A percentile compares a stretch with the other conserved stretches of the same genome.
phyloP scores from a whole-genome alignment of 768 basidiomycete genomes.

The Favolaschia claudopus region DNA sequence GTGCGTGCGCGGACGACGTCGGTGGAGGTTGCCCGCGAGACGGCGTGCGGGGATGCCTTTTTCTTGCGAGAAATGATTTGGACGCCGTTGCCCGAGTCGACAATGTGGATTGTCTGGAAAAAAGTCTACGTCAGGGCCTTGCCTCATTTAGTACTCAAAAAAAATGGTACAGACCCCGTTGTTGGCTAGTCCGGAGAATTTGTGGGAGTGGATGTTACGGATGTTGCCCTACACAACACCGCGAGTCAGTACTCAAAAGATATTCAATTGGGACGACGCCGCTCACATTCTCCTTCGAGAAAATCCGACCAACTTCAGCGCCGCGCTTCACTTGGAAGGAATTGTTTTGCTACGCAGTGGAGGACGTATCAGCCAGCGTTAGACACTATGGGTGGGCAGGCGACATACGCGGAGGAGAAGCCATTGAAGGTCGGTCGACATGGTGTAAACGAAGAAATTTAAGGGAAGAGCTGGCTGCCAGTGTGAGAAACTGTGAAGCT shows the following conservation, averaged over 20 bases:
- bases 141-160: neutral
- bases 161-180: constrained; percentile 59
- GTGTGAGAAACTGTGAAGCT: too few relatives aligned
- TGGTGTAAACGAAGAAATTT: constrained; percentile 56
- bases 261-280: constrained; percentile 40
- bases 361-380: constrained; percentile 9
- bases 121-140: neutral
- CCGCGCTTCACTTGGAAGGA: constrained; percentile 86
- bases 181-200: constrained; percentile 91
- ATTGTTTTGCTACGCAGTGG: constrained; percentile 71
- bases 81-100: constrained; percentile 61
- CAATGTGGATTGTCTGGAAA: constrained; percentile 69
- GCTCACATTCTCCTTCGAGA: constrained; percentile 83
- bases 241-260: constrained; percentile 16
- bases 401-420: constrained; percentile 83
- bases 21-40: constrained; percentile 56
- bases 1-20: constrained; percentile 70
- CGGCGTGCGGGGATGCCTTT: constrained; percentile 59
- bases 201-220: constrained; percentile 88
- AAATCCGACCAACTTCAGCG: constrained; percentile 69
- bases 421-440: constrained; percentile 95
- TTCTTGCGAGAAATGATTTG: constrained; percentile 72
- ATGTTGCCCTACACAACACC: constrained; percentile 73
- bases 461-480: too few relatives aligned
- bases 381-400: neutral